Base-by-base conservation (phyloP, 1,139 yeast species). In the Lodderomyces elongisporus region DNA sequence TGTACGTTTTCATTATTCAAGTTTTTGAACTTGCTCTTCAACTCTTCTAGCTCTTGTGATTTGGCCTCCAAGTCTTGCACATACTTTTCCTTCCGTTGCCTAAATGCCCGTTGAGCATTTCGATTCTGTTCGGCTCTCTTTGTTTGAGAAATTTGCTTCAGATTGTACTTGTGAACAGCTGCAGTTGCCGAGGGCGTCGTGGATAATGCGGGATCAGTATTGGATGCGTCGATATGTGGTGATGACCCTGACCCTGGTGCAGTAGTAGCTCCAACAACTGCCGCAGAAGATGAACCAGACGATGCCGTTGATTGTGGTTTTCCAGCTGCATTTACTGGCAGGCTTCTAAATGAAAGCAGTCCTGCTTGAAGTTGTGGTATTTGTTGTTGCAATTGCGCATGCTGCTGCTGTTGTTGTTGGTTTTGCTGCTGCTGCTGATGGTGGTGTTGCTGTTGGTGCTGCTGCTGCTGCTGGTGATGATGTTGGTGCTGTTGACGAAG, bases 71-170 rank as follows among this genome's bases (percentile, higher is more conserved):
- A 66, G 32, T 85, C 89, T 56, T 79, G 82, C 45, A 87, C 77
- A 49, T 84, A 78, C 40, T 74, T 72, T 46, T 85, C 95, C 52
- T 83, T 80, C 38, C 95, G 70, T 51, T 77, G 79, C 51, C 96
- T 71, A 60, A 85, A 87, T 8, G 95, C 94, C 46, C 85, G 74
- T 58, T 87, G 96, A 1, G 96, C 95, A 39, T 77, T 79, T 49
- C 96, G 67, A 61, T 87, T 87, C 57, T 87, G 96, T 13, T 82
- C 85, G 1, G 96, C 95, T 44, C 96, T 74, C 57, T 84, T 85
- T 27, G 93, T 77, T 40, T 67, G 70, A 10, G 80, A 70, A 26
- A 82, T 61, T 5, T 73, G 73, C 42, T 77, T 36, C 14, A 29
- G 41, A 25, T 31, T 41, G 42, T 26, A 39, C 36, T 15, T 45